These are phyloP conservation scores for Crucibulum laeve DNA, from an alignment of 768 basidiomycete genomes.

Conservation along the genomic window DNA sequence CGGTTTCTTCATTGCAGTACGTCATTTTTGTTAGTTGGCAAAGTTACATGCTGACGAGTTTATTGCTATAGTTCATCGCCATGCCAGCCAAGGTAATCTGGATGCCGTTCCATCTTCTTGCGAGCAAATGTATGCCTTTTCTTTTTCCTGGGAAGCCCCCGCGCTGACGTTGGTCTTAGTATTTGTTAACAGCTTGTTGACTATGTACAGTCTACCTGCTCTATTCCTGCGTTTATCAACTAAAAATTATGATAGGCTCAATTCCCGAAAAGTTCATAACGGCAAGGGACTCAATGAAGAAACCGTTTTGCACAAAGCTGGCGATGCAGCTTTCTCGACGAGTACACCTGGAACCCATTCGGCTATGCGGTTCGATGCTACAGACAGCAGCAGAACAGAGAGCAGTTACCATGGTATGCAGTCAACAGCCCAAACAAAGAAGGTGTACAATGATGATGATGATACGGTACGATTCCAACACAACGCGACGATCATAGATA, in stretches of 20 bases:
- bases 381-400: not conserved
- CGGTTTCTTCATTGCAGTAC: constrained; percentile 13
- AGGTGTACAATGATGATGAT: not conserved
- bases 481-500: not conserved
- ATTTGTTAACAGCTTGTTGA: constrained; percentile 18
- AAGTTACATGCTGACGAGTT: not conserved
- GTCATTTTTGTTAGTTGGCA: constrained; percentile 1
- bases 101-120: constrained; percentile 21
- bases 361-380: constrained; percentile 9
- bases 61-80: constrained; percentile 12
- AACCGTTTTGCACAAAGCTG: constrained; percentile 4
- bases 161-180: constrained; percentile 4
- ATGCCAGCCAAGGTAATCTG: constrained; percentile 16
- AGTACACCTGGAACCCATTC: constrained; percentile 2
- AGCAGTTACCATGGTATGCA: not conserved
- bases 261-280: constrained; percentile 12
- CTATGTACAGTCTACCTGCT: constrained; percentile 7
- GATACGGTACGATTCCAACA: not conserved
- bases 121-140: constrained; percentile 16
- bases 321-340: not conserved
- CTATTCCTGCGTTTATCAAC: not conserved
- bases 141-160: not conserved
- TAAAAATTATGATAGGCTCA: constrained; percentile 10
- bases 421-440: not conserved
- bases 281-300: constrained; percentile 16